These are phyloP conservation scores for Trametes elegans DNA, from an alignment of 768 basidiomycete genomes.

Conservation along the genomic window DNA sequence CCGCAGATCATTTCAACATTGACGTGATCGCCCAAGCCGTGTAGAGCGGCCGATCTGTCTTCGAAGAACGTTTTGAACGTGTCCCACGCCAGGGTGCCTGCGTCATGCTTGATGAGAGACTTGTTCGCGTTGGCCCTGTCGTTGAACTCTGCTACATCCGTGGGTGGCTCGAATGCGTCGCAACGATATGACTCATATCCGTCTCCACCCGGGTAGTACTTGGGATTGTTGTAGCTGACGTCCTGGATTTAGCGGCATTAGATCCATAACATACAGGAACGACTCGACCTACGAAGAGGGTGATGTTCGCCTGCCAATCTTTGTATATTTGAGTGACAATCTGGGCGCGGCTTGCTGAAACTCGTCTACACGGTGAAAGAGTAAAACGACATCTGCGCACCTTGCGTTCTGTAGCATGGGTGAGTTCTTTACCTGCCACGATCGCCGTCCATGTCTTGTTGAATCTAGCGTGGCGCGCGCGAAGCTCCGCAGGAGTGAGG, in stretches of 20 bases:
- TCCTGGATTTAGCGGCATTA: not conserved
- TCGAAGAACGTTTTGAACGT: slow-evolving; percentile 27
- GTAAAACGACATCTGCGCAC: not conserved
- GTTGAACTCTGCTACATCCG: not conserved
- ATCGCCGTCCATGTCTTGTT: slow-evolving; percentile 12
- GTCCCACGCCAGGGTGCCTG: not conserved
- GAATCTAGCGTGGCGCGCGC: slow-evolving; percentile 26
- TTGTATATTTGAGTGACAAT: not conserved
- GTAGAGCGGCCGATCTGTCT: slow-evolving; percentile 26
- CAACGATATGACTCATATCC: slow-evolving; percentile 20
- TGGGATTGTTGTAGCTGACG: not conserved
- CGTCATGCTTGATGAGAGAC: slow-evolving; percentile 1
- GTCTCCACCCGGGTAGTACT: not conserved
- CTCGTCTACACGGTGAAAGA: not conserved
- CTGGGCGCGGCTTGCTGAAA: not conserved
- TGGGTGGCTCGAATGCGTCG: slow-evolving; percentile 13
- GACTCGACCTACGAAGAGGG: slow-evolving; percentile 10
- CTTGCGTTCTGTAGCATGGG: not conserved
- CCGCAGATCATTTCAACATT: slow-evolving; percentile 32
- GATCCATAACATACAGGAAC: slow-evolving; percentile 7
- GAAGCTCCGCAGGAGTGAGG: slow-evolving; percentile 27
- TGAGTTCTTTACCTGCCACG: not conserved
- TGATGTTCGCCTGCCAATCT: slow-evolving; percentile 15
- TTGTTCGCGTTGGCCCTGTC: not conserved
- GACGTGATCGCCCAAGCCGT: slow-evolving; percentile 24